Evolutionary conservation across 2,329 filamentous ascomycete genomes (phyloP).

Genomic region (Aspergillus carbonarius): DNA sequence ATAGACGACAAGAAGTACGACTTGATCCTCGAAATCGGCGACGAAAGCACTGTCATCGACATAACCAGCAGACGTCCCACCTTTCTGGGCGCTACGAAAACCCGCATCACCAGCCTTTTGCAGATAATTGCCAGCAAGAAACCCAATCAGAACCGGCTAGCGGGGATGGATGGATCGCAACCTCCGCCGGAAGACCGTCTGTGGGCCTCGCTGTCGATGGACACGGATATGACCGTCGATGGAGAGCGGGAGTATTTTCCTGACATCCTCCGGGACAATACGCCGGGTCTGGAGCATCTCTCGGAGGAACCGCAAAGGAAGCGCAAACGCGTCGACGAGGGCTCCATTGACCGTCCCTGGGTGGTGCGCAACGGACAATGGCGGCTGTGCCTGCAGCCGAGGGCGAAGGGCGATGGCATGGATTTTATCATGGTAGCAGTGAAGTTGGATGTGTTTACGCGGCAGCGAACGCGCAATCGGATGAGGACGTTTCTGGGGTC

Average conservation of each 20-base stretch:
- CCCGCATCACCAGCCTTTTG: slow-evolving; percentile 70
- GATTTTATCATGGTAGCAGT: slow-evolving; percentile 75
- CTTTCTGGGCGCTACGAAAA: slow-evolving; percentile 70
- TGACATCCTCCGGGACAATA: slow-evolving; percentile 11
- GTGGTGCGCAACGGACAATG: slow-evolving; percentile 68
- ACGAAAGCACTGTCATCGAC: slow-evolving; percentile 62
- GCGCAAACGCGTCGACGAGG: slow-evolving; percentile 16
- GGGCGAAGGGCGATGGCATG: slow-evolving; percentile 47
- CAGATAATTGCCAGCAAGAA: slow-evolving; percentile 81
- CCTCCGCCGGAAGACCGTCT: slow-evolving; percentile 65
- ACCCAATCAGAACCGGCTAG: slow-evolving; percentile 35
- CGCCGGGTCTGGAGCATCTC: not conserved
- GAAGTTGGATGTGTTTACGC: slow-evolving; percentile 70
- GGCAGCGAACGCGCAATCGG: slow-evolving; percentile 66
- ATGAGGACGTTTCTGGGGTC: slow-evolving; percentile 60
- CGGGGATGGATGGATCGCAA: slow-evolving; percentile 37
- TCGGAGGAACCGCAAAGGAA: slow-evolving; percentile 12
- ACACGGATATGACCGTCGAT: slow-evolving; percentile 45
- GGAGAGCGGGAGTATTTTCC: slow-evolving; percentile 29
- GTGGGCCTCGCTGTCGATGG: slow-evolving; percentile 59
- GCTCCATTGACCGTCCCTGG: slow-evolving; percentile 48
- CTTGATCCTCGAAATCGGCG: slow-evolving; percentile 76
- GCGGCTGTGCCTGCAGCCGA: slow-evolving; percentile 64
- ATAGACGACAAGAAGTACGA: slow-evolving; percentile 73
- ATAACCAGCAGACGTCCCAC: slow-evolving; percentile 59